Base-by-base conservation (phyloP, 179 eudicot genomes). In the Silene coronaria region DNA sequence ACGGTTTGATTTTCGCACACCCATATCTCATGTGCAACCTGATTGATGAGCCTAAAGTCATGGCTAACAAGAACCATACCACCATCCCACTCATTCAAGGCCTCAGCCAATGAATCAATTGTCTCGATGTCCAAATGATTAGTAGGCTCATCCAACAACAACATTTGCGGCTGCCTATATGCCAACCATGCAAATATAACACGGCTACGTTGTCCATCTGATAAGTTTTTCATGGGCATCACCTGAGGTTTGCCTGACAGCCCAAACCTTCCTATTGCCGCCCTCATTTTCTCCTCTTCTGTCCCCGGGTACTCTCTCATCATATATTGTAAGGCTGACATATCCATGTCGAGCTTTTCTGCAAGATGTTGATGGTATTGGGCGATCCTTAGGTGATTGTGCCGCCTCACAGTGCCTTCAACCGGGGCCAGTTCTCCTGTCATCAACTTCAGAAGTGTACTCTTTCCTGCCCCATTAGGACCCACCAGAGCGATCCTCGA, bases 381-480 rank as follows among this genome's bases (percentile, higher is more conserved):
- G 4, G 96, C 98, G 71, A 94, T 92, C 78, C 85, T 89, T 66
- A 94, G 82, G 80, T 94, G 98, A 73, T 94, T 94, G 85, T 94
- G 98, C 24, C 98, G 86, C 75, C 86, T 78, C 64, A 94, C 98
- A 86, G 86, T 90, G 85, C 98, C 98, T 65, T 94, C 98, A 28
- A 76, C 80, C 21, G 98, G 91, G 75, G 78, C 71, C 79, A 94
- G 79, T 1, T 94, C 98, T 78, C 98, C 98, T 8, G 98, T 94
- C 98, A 94, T 93, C 84, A 93, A 90, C 90, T 93, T 93, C 82
- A 93, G 88, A 73, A 93, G 90, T 38, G 98, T 93, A 82, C 98
- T 93, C 86, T 93, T 93, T 22, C 98, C 98, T 70, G 98, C 98
- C 71, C 98, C 98, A 78, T 94, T 94, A 72, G 98, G 98, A 2